Evolutionary conservation across 345 rosid genomes (phyloP).

Genomic region (Fremontodendron californicum): DNA sequence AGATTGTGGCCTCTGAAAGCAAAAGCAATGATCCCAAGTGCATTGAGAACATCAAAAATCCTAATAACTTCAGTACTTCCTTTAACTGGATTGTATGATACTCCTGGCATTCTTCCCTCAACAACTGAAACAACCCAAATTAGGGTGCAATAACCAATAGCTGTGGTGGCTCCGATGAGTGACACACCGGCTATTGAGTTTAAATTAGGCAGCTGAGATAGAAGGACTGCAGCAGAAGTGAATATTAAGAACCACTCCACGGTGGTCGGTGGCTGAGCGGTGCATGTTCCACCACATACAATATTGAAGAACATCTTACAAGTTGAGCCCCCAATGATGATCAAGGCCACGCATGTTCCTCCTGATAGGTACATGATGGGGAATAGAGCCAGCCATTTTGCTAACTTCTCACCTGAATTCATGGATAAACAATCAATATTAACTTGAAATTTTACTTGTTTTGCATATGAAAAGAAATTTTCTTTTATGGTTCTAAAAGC

Average conservation of each 20-base stretch:
- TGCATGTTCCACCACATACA: slow-evolving; percentile 36
- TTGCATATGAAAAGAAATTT: too few species aligned
- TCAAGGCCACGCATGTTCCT: slow-evolving; percentile 55
- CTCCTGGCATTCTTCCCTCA: slow-evolving; percentile 32
- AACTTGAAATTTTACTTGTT: too few species aligned
- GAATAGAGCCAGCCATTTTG: slow-evolving; percentile 45
- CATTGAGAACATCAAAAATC: slow-evolving; percentile 41
- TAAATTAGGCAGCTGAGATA: slow-evolving; percentile 64
- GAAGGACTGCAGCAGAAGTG: slow-evolving; percentile 37
- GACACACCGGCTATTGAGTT: slow-evolving; percentile 66
- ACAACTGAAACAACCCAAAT: slow-evolving; percentile 54
- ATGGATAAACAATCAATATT: background rate
- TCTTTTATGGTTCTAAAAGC: too few species aligned
- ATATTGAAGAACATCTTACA: slow-evolving; percentile 27
- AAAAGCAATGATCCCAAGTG: slow-evolving; percentile 62
- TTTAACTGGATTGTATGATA: slow-evolving; percentile 35
- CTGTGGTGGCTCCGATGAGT: slow-evolving; percentile 47
- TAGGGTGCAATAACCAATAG: slow-evolving; percentile 48
- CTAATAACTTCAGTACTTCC: slow-evolving; percentile 11
- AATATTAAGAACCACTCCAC: slow-evolving; percentile 58
- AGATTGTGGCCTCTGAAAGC: slow-evolving; percentile 75
- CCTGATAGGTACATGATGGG: slow-evolving; percentile 64
- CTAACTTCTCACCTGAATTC: slow-evolving; percentile 43
- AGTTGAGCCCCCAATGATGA: slow-evolving; percentile 51
- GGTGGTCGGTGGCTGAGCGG: slow-evolving; percentile 34